Conservation (phyloP, 129 eudicot genomes). For the Ambrosia artemisiifolia region DNA sequence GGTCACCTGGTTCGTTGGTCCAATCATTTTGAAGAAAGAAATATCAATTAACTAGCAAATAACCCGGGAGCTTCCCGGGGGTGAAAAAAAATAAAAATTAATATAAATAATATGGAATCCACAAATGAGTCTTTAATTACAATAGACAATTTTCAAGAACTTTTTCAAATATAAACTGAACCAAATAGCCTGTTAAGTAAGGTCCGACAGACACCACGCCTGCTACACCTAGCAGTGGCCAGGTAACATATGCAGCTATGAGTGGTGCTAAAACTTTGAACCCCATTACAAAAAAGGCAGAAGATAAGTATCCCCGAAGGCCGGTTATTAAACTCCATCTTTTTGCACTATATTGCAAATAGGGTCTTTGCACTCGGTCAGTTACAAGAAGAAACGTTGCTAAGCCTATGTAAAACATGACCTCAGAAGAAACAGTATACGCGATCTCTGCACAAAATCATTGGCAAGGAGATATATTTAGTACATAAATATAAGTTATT, state of each 20-base stretch:
- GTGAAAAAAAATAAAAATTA: too few relatives aligned
- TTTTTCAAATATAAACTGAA: slow-evolving; percentile 57
- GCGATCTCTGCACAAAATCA: slow-evolving; percentile 49
- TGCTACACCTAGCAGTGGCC: slow-evolving; percentile 64
- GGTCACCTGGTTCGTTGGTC: too few relatives aligned
- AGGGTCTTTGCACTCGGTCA: slow-evolving; percentile 69
- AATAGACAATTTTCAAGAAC: slow-evolving; percentile 38
- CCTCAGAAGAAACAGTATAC: slow-evolving; percentile 42
- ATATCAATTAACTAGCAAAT: too few relatives aligned
- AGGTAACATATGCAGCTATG: slow-evolving; percentile 58
- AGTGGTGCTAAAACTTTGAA: slow-evolving; percentile 73
- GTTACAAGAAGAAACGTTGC: slow-evolving; percentile 54
- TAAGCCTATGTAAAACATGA: slow-evolving; percentile 59
- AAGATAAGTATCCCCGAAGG: slow-evolving; percentile 59
- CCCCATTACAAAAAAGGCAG: slow-evolving; percentile 66
- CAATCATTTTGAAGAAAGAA: too few relatives aligned
- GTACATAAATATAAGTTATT: not conserved
- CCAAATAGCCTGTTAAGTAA: slow-evolving; percentile 60
- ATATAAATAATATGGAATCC: too few relatives aligned
- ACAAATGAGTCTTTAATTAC: too few relatives aligned
- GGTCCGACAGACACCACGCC: slow-evolving; percentile 67
- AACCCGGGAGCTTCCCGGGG: too few relatives aligned
- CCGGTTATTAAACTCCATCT: slow-evolving; percentile 89
- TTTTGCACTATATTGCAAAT: slow-evolving; percentile 69
- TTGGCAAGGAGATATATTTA: not conserved